Conservation (phyloP, 2,329 filamentous ascomycete genomes). For the Phialophora tarda region DNA sequence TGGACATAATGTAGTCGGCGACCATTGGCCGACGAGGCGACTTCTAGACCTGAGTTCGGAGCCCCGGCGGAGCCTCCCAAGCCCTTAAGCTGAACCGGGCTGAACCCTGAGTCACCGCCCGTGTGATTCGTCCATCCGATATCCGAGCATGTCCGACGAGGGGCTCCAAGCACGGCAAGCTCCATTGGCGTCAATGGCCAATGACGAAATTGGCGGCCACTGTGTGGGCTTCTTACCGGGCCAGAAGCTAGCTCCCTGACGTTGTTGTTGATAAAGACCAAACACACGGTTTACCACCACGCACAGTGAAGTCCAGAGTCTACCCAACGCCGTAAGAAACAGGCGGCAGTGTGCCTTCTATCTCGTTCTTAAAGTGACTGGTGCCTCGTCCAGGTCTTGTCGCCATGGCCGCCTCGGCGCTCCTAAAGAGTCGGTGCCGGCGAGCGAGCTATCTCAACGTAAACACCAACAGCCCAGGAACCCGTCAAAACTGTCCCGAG, state of each 20-base stretch:
- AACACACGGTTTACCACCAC: not conserved
- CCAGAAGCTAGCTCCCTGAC: not conserved
- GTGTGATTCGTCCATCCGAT: not conserved
- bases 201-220: not conserved
- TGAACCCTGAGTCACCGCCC: not conserved
- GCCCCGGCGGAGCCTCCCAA: not conserved
- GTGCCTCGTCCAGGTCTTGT: not conserved
- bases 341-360: not conserved
- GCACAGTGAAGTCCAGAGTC: not conserved
- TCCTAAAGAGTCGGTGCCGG: conserved; percentile 75
- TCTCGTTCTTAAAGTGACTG: not conserved
- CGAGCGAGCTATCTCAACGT: conserved; percentile 74
- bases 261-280: not conserved
- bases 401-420: conserved; percentile 67
- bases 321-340: not conserved
- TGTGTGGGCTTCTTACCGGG: not conserved
- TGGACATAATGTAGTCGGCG: not conserved
- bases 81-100: not conserved
- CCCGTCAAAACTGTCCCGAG: not conserved
- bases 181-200: not conserved
- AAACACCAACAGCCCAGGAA: not conserved
- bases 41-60: not conserved
- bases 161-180: conserved; percentile 2
- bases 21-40: not conserved
- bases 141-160: conserved; percentile 11